These are phyloP conservation scores for Pyrrhoderma noxium DNA, from an alignment of 1,284 basidiomycete genomes.

Conservation along the genomic window DNA sequence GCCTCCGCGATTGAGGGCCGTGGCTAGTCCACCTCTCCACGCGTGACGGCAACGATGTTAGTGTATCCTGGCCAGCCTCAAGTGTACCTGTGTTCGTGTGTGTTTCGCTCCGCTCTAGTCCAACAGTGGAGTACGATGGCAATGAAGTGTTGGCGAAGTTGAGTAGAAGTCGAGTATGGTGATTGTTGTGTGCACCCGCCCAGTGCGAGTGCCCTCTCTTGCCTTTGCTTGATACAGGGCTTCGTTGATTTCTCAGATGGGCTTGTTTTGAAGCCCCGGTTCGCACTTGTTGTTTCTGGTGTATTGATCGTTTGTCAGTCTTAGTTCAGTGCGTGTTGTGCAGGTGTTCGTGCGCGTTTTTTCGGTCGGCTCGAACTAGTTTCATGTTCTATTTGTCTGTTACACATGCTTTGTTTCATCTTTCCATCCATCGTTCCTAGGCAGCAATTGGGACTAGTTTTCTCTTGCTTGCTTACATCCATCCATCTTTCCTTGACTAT, in stretches of 20 bases:
- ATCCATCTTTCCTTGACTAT: too few relatives aligned
- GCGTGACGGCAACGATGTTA: constrained; percentile 3
- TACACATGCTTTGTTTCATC: not conserved
- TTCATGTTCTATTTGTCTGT: not conserved
- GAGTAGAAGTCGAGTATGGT: constrained; percentile 10
- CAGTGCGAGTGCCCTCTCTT: not conserved
- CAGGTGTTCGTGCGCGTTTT: not conserved
- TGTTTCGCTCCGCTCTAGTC: not conserved
- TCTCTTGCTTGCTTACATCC: not conserved
- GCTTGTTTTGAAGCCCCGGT: constrained; percentile 13
- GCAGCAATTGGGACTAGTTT: not conserved
- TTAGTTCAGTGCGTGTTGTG: not conserved
- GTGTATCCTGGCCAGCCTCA: constrained; percentile 1
- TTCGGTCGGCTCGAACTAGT: not conserved
- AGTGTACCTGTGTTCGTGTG: not conserved
- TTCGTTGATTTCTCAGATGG: not conserved
- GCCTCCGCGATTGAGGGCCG: not conserved
- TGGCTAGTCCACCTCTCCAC: constrained; percentile 9
- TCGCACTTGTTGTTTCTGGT: constrained; percentile 4
- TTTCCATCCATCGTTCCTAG: not conserved
- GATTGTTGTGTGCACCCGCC: constrained; percentile 2
- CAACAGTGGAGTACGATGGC: not conserved
- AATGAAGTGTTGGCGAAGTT: not conserved
- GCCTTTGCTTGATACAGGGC: not conserved
- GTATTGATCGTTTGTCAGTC: constrained; percentile 1